These are phyloP conservation scores for Cladosporium oxysporum DNA, from an alignment of 2,329 filamentous ascomycete species.

Conservation along the genomic window DNA sequence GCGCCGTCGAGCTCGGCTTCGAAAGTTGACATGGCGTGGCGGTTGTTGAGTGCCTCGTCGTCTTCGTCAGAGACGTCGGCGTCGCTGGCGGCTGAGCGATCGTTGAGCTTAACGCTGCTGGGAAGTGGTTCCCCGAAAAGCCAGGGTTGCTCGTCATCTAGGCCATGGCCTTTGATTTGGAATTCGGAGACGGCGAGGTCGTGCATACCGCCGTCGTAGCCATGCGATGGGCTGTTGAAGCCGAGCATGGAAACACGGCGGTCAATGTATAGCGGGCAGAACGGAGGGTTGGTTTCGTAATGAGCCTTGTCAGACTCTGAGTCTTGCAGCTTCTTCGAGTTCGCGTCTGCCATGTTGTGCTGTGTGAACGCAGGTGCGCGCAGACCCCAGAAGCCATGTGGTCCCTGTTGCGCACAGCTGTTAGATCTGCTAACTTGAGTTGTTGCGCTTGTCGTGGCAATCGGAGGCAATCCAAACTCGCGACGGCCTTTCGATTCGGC, in stretches of 20 bases:
- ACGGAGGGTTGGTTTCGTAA: slow-evolving; percentile 86
- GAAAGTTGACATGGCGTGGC: background rate
- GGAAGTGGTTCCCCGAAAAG: slow-evolving; percentile 35
- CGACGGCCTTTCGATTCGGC: slow-evolving; percentile 29
- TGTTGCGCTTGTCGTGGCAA: slow-evolving; percentile 22
- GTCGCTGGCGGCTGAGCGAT: slow-evolving; percentile 21
- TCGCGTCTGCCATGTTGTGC: background rate
- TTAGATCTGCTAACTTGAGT: slow-evolving; percentile 18
- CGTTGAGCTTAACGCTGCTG: slow-evolving; percentile 33
- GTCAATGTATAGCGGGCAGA: slow-evolving; percentile 95
- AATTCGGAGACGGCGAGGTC: slow-evolving; percentile 19
- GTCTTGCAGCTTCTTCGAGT: background rate
- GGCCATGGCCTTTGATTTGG: slow-evolving; percentile 29
- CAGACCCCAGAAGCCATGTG: slow-evolving; percentile 45
- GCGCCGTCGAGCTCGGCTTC: background rate
- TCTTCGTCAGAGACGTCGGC: slow-evolving; percentile 5
- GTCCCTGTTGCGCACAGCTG: slow-evolving; percentile 33
- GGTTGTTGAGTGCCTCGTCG: background rate
- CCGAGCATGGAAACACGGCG: slow-evolving; percentile 77
- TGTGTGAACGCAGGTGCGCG: slow-evolving; percentile 16
- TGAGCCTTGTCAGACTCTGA: slow-evolving; percentile 9
- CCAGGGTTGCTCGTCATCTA: slow-evolving; percentile 30
- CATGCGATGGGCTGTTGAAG: slow-evolving; percentile 45
- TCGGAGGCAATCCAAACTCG: slow-evolving; percentile 21
- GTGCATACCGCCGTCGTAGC: slow-evolving; percentile 22